Conservation (phyloP, 1,139 yeast genomes). For the Geotrichum citri-aurantii region DNA sequence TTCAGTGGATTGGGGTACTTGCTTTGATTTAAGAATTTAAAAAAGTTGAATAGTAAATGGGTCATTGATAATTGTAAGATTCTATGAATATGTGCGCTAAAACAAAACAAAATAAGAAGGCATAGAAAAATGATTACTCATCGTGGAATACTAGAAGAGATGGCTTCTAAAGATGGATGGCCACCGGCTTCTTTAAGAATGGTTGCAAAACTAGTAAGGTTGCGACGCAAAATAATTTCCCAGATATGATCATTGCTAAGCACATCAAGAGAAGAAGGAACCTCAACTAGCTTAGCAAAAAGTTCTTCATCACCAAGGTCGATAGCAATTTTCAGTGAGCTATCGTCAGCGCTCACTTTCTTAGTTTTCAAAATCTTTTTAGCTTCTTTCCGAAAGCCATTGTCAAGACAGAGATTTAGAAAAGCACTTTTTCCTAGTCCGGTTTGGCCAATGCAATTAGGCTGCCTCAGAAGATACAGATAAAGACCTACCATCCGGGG, state of each 20-base stretch:
- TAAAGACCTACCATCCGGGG: constrained; percentile 5
- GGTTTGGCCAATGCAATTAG: neutral
- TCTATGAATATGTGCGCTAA: neutral
- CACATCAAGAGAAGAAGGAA: neutral
- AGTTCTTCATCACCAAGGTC: neutral
- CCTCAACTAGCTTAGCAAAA: neutral
- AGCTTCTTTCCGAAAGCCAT: constrained; percentile 4
- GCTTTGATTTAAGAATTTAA: too few relatives aligned
- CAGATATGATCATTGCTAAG: constrained; percentile 7
- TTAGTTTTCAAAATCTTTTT: neutral
- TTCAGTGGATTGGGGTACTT: too few relatives aligned
- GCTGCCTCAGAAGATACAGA: constrained; percentile 7
- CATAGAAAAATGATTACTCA: neutral
- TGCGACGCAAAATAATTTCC: constrained; percentile 3
- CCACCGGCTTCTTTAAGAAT: constrained; percentile 16
- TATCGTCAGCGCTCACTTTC: constrained; percentile 6
- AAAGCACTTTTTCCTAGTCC: constrained; percentile 5
- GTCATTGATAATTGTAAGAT: neutral
- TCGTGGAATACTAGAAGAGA: constrained; percentile 9
- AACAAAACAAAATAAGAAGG: neutral
- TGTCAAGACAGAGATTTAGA: constrained; percentile 8
- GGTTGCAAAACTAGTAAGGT: neutral
- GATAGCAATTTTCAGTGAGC: neutral
- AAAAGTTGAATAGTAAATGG: too few relatives aligned
- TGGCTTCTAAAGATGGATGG: constrained; percentile 14